Evolutionary conservation across 2,329 filamentous ascomycete species (phyloP).

Genomic region (Verticillium zaregamsianum): DNA sequence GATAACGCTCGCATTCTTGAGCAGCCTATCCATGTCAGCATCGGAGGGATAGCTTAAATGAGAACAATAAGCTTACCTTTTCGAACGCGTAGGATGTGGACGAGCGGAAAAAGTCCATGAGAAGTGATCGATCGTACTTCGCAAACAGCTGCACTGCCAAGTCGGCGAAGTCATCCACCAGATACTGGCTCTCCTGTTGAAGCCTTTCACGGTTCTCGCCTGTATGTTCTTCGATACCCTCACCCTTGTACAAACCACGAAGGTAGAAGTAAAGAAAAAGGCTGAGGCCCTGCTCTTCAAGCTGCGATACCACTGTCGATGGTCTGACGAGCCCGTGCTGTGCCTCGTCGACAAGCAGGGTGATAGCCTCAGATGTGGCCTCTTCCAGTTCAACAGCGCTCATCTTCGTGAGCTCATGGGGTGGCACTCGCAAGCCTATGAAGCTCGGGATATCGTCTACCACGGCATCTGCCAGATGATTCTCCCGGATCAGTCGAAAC

Average conservation of each 20-base stretch:
- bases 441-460: conserved; percentile 87
- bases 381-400: conserved; percentile 69
- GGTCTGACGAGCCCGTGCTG: conserved; percentile 82
- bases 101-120: conserved; percentile 83
- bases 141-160: conserved; percentile 83
- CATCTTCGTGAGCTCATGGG: conserved; percentile 63
- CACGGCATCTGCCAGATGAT: conserved; percentile 85
- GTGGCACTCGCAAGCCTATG: conserved; percentile 78
- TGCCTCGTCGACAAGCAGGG: conserved; percentile 84
- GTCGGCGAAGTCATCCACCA: conserved; percentile 86
- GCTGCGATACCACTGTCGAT: conserved; percentile 71
- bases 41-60: background rate
- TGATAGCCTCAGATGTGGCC: conserved; percentile 77
- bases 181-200: conserved; percentile 54
- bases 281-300: conserved; percentile 62
- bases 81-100: conserved; percentile 89
- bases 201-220: conserved; percentile 53
- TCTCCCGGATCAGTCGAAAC: conserved; percentile 80
- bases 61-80: conserved; percentile 39
- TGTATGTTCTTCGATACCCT: conserved; percentile 53
- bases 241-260: conserved; percentile 76
- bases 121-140: conserved; percentile 69
- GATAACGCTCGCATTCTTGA: conserved; percentile 72
- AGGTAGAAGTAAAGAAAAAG: conserved; percentile 92
- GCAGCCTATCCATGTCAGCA: conserved; percentile 42